Conservation (phyloP, 306 rosid genomes). For the Citrullus colocynthis region DNA sequence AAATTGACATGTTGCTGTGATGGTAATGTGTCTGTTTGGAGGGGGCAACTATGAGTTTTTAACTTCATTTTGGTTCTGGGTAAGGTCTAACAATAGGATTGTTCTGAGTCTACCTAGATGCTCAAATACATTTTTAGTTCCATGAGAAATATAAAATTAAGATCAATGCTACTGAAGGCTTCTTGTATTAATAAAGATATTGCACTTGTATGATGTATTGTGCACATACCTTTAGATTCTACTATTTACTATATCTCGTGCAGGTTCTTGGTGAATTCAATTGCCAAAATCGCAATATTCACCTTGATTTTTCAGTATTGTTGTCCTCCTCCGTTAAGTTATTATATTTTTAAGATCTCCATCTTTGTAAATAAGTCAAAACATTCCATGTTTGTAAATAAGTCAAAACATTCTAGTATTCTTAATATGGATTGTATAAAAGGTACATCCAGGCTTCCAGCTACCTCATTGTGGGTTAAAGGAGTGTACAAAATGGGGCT, state of each 20-base stretch:
- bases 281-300: background rate
- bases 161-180: background rate
- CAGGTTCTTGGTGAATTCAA: background rate
- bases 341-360: background rate
- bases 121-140: background rate
- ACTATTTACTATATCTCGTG: background rate
- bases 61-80: background rate
- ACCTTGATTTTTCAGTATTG: background rate
- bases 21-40: background rate
- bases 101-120: background rate
- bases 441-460: background rate
- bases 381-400: background rate
- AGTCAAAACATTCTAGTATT: background rate
- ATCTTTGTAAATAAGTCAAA: background rate
- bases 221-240: background rate
- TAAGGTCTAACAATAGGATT: background rate
- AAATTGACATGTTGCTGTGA: background rate
- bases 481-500: background rate
- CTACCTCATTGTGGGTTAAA: background rate
- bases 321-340: background rate
- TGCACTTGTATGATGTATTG: background rate
- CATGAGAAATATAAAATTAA: background rate
- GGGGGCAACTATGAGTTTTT: background rate
- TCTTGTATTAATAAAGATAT: background rate
- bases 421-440: background rate